Percentiles rank a stretch among this genome's conserved stretches.
These are phyloP conservation scores for Malassezia sp. DNA, from an alignment of 1,284 basidiomycete species.

Conservation along the genomic window DNA sequence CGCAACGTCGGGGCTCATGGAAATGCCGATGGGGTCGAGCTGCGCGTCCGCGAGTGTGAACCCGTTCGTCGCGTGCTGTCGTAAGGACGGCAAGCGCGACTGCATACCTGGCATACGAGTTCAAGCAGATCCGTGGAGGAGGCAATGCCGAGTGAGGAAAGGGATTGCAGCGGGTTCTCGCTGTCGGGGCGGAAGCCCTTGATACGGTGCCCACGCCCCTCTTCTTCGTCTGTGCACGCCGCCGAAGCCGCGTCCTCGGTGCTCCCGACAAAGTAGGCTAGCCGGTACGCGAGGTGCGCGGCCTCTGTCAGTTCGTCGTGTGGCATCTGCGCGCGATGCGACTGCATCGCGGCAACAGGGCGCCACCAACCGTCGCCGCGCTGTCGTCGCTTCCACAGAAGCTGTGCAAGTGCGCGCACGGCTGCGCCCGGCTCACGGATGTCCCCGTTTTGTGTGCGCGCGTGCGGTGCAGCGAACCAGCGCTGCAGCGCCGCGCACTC, in stretches of 20 bases:
- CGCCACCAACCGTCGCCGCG: conserved; percentile 1
- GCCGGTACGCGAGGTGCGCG: conserved; percentile 54
- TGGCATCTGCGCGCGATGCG: not conserved
- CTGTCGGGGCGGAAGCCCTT: conserved; percentile 42
- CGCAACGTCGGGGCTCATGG: conserved; percentile 65
- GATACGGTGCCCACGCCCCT: too few relatives aligned
- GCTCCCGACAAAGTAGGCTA: conserved; percentile 51
- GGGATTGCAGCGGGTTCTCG: too few relatives aligned
- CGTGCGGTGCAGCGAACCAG: not conserved
- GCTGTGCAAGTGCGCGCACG: conserved; percentile 12
- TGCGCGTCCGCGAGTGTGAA: conserved; percentile 59
- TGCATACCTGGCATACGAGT: conserved; percentile 55
- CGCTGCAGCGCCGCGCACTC: conserved; percentile 15
- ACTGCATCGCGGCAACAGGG: conserved; percentile 3
- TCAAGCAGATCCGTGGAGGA: conserved; percentile 59
- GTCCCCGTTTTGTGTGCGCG: not conserved
- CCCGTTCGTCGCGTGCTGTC: conserved; percentile 78
- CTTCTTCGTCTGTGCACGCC: too few relatives aligned
- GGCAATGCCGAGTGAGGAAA: conserved; percentile 56
- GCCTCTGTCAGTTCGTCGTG: not conserved
- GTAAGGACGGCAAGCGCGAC: too few relatives aligned
- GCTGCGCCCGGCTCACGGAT: conserved; percentile 1
- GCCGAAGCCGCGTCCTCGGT: too few relatives aligned
- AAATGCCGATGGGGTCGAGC: conserved; percentile 61
- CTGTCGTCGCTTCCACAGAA: conserved; percentile 11